phyloP scores from a whole-genome alignment of 768 basidiomycete species.

The Asterophora lycoperdoides region DNA sequence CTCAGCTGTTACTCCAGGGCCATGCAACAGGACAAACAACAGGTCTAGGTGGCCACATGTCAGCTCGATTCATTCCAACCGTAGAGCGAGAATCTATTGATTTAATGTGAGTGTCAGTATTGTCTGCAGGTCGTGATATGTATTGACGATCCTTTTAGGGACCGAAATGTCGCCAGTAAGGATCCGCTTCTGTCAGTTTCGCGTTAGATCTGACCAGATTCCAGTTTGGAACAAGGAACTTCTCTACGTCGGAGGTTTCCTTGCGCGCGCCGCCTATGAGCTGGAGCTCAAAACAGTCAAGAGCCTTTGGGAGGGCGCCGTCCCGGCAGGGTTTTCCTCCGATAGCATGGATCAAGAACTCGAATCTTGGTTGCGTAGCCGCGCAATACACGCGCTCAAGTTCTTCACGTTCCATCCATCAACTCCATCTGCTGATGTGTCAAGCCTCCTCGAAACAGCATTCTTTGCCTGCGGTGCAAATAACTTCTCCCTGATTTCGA shows the following conservation, averaged over 20 bases:
- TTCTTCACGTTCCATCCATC: constrained; percentile 91
- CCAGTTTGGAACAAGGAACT: constrained; percentile 90
- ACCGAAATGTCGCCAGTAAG: constrained; percentile 75
- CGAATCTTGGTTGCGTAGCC: constrained; percentile 46
- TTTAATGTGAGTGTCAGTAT: constrained; percentile 56
- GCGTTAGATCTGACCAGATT: constrained; percentile 6
- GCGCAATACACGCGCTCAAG: constrained; percentile 73
- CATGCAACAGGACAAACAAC: constrained; percentile 93
- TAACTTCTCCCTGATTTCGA: constrained; percentile 70
- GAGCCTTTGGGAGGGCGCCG: constrained; percentile 53
- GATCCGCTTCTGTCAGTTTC: constrained; percentile 5
- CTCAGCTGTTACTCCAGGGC: constrained; percentile 44
- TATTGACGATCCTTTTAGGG: constrained; percentile 37
- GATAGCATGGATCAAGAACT: constrained; percentile 36
- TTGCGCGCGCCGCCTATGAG: constrained; percentile 82
- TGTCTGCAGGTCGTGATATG: not conserved
- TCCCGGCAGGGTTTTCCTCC: constrained; percentile 25
- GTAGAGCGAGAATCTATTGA: constrained; percentile 95
- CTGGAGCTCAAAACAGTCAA: constrained; percentile 64
- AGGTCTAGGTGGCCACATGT: constrained; percentile 60
- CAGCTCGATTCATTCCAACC: constrained; percentile 89
- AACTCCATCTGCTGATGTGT: constrained; percentile 81
- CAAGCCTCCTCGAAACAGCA: constrained; percentile 61
- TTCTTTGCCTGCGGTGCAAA: constrained; percentile 68
- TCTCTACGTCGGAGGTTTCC: constrained; percentile 76